Conservation (phyloP, 306 rosid genomes). For the Cucurbita maxima region DNA sequence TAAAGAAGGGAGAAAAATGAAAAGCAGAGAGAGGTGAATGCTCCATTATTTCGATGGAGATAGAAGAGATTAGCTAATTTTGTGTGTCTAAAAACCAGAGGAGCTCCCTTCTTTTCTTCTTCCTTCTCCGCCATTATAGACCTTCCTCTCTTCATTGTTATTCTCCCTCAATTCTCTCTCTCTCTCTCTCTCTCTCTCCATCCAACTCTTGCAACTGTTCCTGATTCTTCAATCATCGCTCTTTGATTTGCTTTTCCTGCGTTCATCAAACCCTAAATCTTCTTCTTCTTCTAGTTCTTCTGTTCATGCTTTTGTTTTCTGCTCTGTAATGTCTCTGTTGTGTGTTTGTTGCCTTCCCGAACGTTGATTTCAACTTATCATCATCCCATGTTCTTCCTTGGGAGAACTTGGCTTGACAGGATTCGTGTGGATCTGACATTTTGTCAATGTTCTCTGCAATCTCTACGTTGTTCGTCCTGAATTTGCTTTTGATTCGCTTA, state of each 20-base stretch:
- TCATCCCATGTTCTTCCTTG: background rate
- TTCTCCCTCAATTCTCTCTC: background rate
- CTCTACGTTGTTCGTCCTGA: conserved; percentile 17
- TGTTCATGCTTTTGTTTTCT: background rate
- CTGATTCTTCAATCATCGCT: background rate
- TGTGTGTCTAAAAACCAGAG: no score
- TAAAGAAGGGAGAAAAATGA: no score
- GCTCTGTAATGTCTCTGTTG: background rate
- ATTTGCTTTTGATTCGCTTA: conserved; percentile 7
- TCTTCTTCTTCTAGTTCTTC: background rate
- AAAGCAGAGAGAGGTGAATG: no score
- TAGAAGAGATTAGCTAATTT: no score
- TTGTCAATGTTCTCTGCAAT: conserved; percentile 21
- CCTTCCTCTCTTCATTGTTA: no score
- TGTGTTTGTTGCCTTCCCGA: background rate
- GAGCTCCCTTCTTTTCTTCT: no score
- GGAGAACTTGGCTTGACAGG: conserved; percentile 2
- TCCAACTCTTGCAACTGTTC: background rate
- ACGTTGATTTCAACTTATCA: background rate
- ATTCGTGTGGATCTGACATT: conserved; percentile 25
- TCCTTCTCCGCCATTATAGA: no score
- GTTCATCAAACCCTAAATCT: conserved; percentile 3
- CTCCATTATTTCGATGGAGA: no score
- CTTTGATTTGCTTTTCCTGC: background rate
- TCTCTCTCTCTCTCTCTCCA: background rate